Conservation (phyloP, 306 rosid species). For the Inga oerstediana region DNA sequence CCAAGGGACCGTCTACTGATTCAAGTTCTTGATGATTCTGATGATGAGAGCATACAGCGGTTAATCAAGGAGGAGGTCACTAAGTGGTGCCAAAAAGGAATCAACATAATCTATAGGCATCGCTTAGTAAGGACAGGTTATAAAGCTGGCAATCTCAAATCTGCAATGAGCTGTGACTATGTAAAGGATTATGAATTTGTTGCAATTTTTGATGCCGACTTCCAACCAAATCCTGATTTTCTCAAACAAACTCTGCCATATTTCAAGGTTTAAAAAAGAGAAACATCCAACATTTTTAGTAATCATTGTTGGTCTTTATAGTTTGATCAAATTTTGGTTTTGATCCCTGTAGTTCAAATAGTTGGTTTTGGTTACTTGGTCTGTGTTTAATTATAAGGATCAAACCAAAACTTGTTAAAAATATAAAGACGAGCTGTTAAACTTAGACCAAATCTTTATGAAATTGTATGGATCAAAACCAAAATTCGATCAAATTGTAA, state of each 20-base stretch:
- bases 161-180: slow-evolving; percentile 94
- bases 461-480: no score
- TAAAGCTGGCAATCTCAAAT: slow-evolving; percentile 96
- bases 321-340: no score
- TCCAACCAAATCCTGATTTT: slow-evolving; percentile 95
- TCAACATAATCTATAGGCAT: slow-evolving; percentile 81
- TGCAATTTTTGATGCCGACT: slow-evolving; percentile 93
- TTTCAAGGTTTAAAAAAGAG: slow-evolving; percentile 68
- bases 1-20: slow-evolving; percentile 81
- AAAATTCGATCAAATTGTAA: no score
- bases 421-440: no score
- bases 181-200: slow-evolving; percentile 88
- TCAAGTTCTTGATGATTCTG: slow-evolving; percentile 95
- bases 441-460: no score
- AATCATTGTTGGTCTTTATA: background rate
- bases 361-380: no score
- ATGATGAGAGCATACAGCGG: slow-evolving; percentile 81
- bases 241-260: slow-evolving; percentile 83
- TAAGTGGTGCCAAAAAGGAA: slow-evolving; percentile 82
- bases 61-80: slow-evolving; percentile 78
- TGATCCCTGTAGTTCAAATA: no score
- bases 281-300: slow-evolving; percentile 11
- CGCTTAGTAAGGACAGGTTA: slow-evolving; percentile 89
- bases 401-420: no score
- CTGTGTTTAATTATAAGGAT: no score